These are phyloP conservation scores for Otatea glauca DNA, from an alignment of 176 grass and related monocot genomes.

Conservation along the genomic window DNA sequence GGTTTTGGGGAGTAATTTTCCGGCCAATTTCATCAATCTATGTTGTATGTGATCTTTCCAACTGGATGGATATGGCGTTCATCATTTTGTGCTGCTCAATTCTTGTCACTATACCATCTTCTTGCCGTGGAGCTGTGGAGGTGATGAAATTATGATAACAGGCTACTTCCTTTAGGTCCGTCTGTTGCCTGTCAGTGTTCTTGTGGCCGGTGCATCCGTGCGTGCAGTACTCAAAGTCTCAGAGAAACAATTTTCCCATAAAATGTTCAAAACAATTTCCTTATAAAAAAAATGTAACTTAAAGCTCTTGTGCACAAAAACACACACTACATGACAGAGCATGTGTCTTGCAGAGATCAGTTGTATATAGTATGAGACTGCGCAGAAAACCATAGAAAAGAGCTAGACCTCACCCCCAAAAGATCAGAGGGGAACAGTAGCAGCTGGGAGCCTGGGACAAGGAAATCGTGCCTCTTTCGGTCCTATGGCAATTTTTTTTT, in stretches of 20 bases:
- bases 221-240: not conserved
- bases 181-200: not conserved
- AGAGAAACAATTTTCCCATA: not conserved
- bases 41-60: not conserved
- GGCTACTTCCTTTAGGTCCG: not conserved
- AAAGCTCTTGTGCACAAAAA: not conserved
- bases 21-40: not conserved
- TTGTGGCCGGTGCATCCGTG: not conserved
- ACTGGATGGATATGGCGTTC: not conserved
- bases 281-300: not conserved
- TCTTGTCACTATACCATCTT: not conserved
- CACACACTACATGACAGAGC: not conserved
- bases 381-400: conserved; percentile 26
- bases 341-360: conserved; percentile 4
- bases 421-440: not conserved
- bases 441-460: not conserved
- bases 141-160: not conserved
- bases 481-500: too few species aligned
- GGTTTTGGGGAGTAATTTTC: not conserved
- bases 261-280: not conserved
- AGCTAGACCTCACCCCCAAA: conserved; percentile 22
- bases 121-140: not conserved
- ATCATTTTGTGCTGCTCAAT: too few species aligned
- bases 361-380: not conserved
- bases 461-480: too few species aligned